Base-by-base conservation (phyloP, 1,139 yeast species). In the Geotrichum siamense region DNA sequence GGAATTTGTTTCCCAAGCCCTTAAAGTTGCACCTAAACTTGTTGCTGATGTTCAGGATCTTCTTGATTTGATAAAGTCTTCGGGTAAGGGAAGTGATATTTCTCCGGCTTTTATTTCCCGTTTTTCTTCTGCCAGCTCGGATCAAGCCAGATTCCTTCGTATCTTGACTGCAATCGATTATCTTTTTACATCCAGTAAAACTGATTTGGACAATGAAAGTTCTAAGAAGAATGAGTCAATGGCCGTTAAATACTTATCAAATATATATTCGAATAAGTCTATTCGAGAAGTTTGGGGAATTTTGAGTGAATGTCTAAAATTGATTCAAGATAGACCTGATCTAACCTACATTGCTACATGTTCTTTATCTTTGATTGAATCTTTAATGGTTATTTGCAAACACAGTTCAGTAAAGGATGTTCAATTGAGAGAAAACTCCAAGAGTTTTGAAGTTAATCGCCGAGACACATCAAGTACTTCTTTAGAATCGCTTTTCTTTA, bases 361-460 rank as follows among this genome's bases (percentile, higher is more conserved):
- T 1, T 65, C 89, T 31, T 68, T 91, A 25, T 97, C 97, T 0
- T 64, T 86, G 50, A 87, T 91, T 53, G 98, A 91, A 61, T 80
- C 96, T 0, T 68, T 91, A 50, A 86, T 91, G 96, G 96, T 89
- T 45, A 93, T 91, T 31, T 87, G 96, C 65, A 89, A 87, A 58
- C 94, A 86, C 58, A 79, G 89, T 54, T 78, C 80, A 53, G 81
- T 81, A 3, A 75, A 76, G 48, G 86, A 82, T 40, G 58, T 57
- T 13, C 56, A 56, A 31, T 47, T 53, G 19, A 50, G 60, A 12
- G 62, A 58, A 33, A 51, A 72, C 71, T 37, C 76, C 74, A 53
- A 87, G 78, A 51, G 74, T 53, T 78, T 75, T 55, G 82, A 79
- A 54, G 78, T 72, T 27, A 72, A 69, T 49, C 73, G 72, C 54